Evolutionary conservation across 1,139 yeast species (phyloP), one percentile per base, ranked within the genome.

Genomic region (Sugiyamaella novakii): DNA sequence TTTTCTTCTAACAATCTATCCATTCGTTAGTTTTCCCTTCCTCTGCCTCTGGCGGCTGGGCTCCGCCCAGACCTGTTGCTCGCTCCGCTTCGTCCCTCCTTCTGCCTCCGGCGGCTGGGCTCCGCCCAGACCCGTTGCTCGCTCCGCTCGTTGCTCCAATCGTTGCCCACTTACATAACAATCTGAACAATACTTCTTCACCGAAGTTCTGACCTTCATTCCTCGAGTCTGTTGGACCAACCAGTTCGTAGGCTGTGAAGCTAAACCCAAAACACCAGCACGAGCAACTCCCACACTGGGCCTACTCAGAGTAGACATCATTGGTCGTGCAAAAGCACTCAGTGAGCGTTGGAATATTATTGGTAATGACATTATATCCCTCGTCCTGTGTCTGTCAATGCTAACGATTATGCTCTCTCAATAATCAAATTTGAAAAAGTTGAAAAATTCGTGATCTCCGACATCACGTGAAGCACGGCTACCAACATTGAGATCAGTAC

Each of bases 101-200:
- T 3, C 14, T 18, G 5, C 18, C 36, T 33, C 36, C 22, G 27
- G 24, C 28, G 24, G 22, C 39, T 33, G 34, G 25, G 25, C 18
- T 36, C 29, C n/a, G 30, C 22, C 15, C 14, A 2, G 21, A 5
- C 22, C 31, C 19, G 39, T 27, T 28, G 44, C 22, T n/a, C n/a
- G n/a, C n/a, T n/a, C n/a, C n/a, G n/a, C n/a, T n/a, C n/a, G n/a
- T n/a, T n/a, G n/a, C n/a, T n/a, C n/a, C n/a, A n/a, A n/a, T n/a
- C n/a, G n/a, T n/a, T n/a, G n/a, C 19, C 29, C 17, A 28, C 71
- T 42, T 56, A 72, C 75, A 66, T 89, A 91, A 67, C 98, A 92
- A 65, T 88, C 94, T 46, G 83, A 77, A 69, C 98, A 92, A 69
- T 87, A 84, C 74, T 86, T 89, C 74, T 89, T 89, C 50, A 92